Base-by-base conservation (phyloP, 176 grass and related monocot genomes). In the Oryza longistaminata region DNA sequence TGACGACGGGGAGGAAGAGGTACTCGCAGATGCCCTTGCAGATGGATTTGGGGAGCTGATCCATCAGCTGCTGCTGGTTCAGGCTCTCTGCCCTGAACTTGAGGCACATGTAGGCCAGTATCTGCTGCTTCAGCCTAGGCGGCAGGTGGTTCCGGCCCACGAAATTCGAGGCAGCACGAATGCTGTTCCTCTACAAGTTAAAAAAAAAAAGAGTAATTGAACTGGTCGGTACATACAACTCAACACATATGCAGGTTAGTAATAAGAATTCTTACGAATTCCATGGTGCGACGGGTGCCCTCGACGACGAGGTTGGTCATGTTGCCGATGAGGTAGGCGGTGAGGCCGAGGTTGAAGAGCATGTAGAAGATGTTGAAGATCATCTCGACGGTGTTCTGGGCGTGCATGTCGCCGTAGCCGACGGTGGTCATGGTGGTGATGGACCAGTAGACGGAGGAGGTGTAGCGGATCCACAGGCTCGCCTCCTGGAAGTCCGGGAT, bases 271-370 rank as follows among this genome's bases (percentile, higher is more conserved):
- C 2, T 93, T 89, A 98, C 96, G 79, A 98, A 98, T 76, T 98
- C 96, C 96, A 99, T 99, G 66, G 96, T 96, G 70, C 93, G 96
- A 35, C 93, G 89, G 15, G 93, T 98, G 70, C 93, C 93, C 88
- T 98, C 96, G 29, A 98, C 96, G 43, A 98, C 96, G 85, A 98
- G 92, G 88, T 98, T 98, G 82, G 96, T 95, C 96, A 98, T 98
- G 73, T 95, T 98, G 77, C 96, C 96, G 71, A 95, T 98, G 89
- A 98, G 82, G 87, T 98, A 98, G 16, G 96, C 85, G 2, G 96
- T 95, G 50, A 98, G 89, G 49, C 93, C 91, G 34, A 98, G 93
- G 82, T 95, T 98, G 78, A 95, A 98, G 58, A 98, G 91, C 96
- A 98, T 98, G 64, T 95, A 98, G 85, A 98, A 95, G 64, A 98